Conservation (phyloP, 73 alveolate species). For the Urostyla sp. region DNA sequence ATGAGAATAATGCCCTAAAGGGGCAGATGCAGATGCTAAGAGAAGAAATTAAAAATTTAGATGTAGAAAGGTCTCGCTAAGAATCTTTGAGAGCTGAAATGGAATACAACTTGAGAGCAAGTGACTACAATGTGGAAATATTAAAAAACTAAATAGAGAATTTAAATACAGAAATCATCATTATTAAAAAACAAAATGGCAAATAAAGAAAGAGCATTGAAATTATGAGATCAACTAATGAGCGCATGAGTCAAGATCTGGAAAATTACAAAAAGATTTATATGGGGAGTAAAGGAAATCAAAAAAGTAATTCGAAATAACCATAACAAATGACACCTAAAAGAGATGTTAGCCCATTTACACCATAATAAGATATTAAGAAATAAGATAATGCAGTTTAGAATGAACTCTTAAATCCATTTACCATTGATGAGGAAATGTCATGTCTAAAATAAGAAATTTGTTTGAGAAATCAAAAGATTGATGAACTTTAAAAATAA, state of each 20-base stretch:
- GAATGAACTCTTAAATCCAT: too few species aligned
- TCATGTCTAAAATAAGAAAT: too few species aligned
- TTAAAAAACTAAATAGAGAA: constrained; percentile 45
- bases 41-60: constrained; percentile 33
- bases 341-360: too few species aligned
- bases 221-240: constrained; percentile 32
- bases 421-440: too few species aligned
- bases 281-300: background rate
- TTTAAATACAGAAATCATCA: constrained; percentile 35
- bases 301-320: too few species aligned
- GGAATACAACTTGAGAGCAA: constrained; percentile 48
- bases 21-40: constrained; percentile 1
- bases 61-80: constrained; percentile 22
- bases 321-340: too few species aligned
- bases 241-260: constrained; percentile 19
- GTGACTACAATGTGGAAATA: constrained; percentile 40
- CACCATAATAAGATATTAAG: too few species aligned
- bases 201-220: constrained; percentile 46
- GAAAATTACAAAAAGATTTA: constrained; percentile 48
- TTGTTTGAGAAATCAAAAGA: background rate
- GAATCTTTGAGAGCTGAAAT: constrained; percentile 18
- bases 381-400: too few species aligned
- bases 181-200: constrained; percentile 39
- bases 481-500: constrained; percentile 34
- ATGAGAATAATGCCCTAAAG: constrained; percentile 18